Evolutionary conservation across 345 rosid genomes (phyloP).

Genomic region (Lepidium africanum): DNA sequence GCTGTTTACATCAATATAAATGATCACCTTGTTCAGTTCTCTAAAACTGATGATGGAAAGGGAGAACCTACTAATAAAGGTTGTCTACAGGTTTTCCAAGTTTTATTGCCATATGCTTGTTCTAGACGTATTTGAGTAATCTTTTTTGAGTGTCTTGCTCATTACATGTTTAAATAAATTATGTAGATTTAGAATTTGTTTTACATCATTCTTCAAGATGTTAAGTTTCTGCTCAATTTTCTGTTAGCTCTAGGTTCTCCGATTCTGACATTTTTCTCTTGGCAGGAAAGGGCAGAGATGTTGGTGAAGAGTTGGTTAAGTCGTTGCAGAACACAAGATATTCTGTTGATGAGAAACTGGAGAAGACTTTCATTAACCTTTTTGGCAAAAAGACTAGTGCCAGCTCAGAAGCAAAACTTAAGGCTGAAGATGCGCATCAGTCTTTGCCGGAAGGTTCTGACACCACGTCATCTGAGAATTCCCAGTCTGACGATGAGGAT

Average conservation of each 20-base stretch:
- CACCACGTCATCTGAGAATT: slow-evolving; percentile 32
- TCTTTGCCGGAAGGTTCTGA: slow-evolving; percentile 22
- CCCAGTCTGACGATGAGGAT: slow-evolving; percentile 29
- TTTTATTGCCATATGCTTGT: not conserved
- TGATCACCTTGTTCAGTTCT: slow-evolving; percentile 82
- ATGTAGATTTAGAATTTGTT: not conserved
- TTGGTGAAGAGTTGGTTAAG: slow-evolving; percentile 76
- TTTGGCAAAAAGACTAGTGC: slow-evolving; percentile 42
- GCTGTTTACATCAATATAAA: slow-evolving; percentile 93
- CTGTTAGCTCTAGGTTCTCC: not conserved
- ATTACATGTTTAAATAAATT: not conserved
- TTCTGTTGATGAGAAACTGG: slow-evolving; percentile 80
- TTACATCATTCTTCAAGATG: slow-evolving; percentile 6
- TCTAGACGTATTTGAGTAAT: not conserved
- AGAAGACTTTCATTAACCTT: slow-evolving; percentile 61
- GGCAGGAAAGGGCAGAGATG: slow-evolving; percentile 67
- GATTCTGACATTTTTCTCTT: slow-evolving; percentile 10
- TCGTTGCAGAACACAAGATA: slow-evolving; percentile 77
- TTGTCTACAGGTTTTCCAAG: slow-evolving; percentile 18
- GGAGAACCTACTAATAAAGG: slow-evolving; percentile 56
- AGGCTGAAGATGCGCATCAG: slow-evolving; percentile 28
- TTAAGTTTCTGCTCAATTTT: not conserved
- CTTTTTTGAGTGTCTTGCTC: not conserved
- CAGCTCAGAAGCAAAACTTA: slow-evolving; percentile 28
- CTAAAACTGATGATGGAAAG: slow-evolving; percentile 57